phyloP scores from a whole-genome alignment of 1,139 yeast species.

The Debaryomyces coudertii region DNA sequence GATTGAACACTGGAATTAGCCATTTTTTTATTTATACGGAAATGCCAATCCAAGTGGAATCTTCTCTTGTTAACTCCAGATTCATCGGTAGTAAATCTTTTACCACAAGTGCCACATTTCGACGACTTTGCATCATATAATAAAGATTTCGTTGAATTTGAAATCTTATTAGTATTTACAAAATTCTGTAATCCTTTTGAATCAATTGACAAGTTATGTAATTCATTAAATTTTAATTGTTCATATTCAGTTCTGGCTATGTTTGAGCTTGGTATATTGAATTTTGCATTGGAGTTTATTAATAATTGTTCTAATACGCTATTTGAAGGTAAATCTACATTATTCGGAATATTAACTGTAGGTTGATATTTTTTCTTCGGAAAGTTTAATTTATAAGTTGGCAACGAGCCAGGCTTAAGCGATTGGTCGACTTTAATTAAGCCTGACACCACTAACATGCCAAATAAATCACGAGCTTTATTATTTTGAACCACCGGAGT shows the following conservation, averaged over 20 bases:
- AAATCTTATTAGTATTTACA: slow-evolving; percentile 37
- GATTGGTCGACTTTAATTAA: slow-evolving; percentile 46
- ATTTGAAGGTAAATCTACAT: slow-evolving; percentile 24
- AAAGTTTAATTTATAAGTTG: slow-evolving; percentile 38
- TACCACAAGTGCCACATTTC: slow-evolving; percentile 90
- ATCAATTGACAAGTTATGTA: slow-evolving; percentile 28
- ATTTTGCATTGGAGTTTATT: slow-evolving; percentile 16
- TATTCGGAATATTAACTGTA: slow-evolving; percentile 15
- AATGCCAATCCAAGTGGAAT: slow-evolving; percentile 93
- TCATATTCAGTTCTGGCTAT: slow-evolving; percentile 37
- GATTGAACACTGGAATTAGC: slow-evolving; percentile 55
- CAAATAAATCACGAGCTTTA: slow-evolving; percentile 32
- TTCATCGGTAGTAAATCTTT: slow-evolving; percentile 68
- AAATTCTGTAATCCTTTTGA: slow-evolving; percentile 38
- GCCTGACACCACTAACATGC: slow-evolving; percentile 39
- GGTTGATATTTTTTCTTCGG: slow-evolving; percentile 39
- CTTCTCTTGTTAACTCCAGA: slow-evolving; percentile 59
- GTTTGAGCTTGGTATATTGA: slow-evolving; percentile 18
- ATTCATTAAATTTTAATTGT: slow-evolving; percentile 31
- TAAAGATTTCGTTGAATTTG: slow-evolving; percentile 32
- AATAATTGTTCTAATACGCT: slow-evolving; percentile 40
- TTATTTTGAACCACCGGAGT: slow-evolving; percentile 10
- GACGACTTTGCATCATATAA: slow-evolving; percentile 68
- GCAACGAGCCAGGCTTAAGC: slow-evolving; percentile 46
- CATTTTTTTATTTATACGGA: slow-evolving; percentile 81